phyloP scores from a whole-genome alignment of 2,329 filamentous ascomycete species.

The Teratosphaeria viscida region DNA sequence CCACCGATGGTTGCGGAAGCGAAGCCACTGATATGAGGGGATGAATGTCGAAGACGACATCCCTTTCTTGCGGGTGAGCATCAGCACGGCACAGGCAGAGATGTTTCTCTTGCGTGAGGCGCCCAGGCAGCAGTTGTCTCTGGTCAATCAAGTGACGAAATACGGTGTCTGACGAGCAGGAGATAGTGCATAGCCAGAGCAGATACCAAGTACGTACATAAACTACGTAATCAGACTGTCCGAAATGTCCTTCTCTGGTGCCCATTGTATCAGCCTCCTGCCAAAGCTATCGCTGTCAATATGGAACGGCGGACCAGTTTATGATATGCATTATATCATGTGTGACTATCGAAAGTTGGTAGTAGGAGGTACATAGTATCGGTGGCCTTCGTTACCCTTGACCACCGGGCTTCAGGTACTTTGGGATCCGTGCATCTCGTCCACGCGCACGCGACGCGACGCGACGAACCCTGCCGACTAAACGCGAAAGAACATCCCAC shows the following conservation, averaged over 20 bases:
- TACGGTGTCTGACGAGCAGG: background rate
- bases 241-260: too few relatives aligned
- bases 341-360: too few relatives aligned
- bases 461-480: background rate
- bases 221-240: too few relatives aligned
- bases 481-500: background rate
- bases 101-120: background rate
- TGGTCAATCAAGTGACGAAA: background rate
- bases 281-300: background rate
- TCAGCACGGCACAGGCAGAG: background rate
- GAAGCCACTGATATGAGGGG: conserved; percentile 14
- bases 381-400: too few relatives aligned
- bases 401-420: too few relatives aligned
- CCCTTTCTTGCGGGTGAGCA: too few relatives aligned
- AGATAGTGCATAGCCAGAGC: background rate
- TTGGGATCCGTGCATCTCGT: too few relatives aligned
- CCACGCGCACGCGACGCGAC: background rate
- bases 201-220: background rate
- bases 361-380: too few relatives aligned
- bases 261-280: background rate
- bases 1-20: conserved; percentile 24
- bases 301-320: background rate
- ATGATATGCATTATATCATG: too few relatives aligned
- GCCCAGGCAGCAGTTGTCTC: background rate
- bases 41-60: background rate